Percentiles rank a stretch among this genome's conserved stretches.
phyloP scores from a whole-genome alignment of 495 filamentous ascomycete species.

The Xylona heveae region DNA sequence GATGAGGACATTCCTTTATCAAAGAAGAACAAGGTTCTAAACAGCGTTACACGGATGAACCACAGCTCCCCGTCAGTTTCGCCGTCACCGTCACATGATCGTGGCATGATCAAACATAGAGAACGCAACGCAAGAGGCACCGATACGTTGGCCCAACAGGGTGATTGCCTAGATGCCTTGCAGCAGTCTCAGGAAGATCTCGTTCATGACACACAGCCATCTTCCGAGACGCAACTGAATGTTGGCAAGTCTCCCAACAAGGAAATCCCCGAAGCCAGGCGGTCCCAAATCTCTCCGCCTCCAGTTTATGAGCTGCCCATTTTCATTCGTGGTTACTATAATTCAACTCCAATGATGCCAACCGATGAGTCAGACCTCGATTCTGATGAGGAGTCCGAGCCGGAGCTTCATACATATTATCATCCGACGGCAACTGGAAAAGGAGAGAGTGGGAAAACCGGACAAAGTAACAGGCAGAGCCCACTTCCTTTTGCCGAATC shows the following conservation, averaged over 20 bases:
- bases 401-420: neutral
- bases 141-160: too few relatives aligned
- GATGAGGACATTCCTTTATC: constrained; percentile 4
- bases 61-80: too few relatives aligned
- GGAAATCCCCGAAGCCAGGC: too few relatives aligned
- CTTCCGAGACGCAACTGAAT: neutral
- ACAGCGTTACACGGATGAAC: too few relatives aligned
- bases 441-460: neutral
- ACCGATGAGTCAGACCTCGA: neutral
- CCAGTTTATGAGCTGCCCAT: too few relatives aligned
- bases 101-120: too few relatives aligned
- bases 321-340: too few relatives aligned
- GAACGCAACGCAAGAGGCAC: too few relatives aligned
- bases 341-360: neutral
- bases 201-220: neutral
- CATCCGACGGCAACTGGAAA: neutral
- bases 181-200: neutral
- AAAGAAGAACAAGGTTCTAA: neutral
- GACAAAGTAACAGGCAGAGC: neutral
- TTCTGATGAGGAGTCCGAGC: constrained; percentile 1
- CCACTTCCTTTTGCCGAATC: neutral
- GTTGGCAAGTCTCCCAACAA: neutral
- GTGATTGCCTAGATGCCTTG: too few relatives aligned
- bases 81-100: too few relatives aligned
- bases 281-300: too few relatives aligned